phyloP scores from a whole-genome alignment of 148 eudicot genomes.

The Chenopodium suecicum region DNA sequence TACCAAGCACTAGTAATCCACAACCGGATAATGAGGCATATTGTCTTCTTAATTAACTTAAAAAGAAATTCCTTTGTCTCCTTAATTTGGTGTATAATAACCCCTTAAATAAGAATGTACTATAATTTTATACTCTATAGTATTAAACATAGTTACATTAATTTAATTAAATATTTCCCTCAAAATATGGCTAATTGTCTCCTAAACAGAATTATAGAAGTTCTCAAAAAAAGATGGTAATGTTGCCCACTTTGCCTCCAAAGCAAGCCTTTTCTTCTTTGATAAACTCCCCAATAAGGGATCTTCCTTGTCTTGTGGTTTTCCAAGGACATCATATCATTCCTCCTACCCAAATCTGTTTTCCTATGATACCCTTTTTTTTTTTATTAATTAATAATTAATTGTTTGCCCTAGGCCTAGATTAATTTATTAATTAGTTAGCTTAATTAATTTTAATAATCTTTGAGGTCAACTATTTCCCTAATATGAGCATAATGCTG shows the following conservation, averaged over 20 bases:
- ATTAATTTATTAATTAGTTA: neutral
- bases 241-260: constrained; percentile 38
- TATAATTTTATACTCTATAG: constrained; percentile 22
- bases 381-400: neutral
- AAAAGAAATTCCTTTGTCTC: constrained; percentile 32
- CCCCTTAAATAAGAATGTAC: constrained; percentile 24
- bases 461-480: constrained; percentile 5
- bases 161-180: constrained; percentile 27
- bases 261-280: constrained; percentile 22
- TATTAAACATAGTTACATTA: constrained; percentile 12
- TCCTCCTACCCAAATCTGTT: neutral
- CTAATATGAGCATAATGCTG: constrained; percentile 9
- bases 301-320: constrained; percentile 37
- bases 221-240: constrained; percentile 22
- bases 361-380: neutral
- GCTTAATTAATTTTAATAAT: neutral
- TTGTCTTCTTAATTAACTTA: constrained; percentile 28
- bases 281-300: constrained; percentile 35
- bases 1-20: constrained; percentile 21
- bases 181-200: constrained; percentile 28
- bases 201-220: constrained; percentile 36
- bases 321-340: constrained; percentile 24
- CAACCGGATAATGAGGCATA: constrained; percentile 36
- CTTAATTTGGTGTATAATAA: constrained; percentile 16
- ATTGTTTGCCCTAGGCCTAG: constrained; percentile 3